phyloP scores from a whole-genome alignment of 2,329 filamentous ascomycete genomes.

The Blastomyces silverae region DNA sequence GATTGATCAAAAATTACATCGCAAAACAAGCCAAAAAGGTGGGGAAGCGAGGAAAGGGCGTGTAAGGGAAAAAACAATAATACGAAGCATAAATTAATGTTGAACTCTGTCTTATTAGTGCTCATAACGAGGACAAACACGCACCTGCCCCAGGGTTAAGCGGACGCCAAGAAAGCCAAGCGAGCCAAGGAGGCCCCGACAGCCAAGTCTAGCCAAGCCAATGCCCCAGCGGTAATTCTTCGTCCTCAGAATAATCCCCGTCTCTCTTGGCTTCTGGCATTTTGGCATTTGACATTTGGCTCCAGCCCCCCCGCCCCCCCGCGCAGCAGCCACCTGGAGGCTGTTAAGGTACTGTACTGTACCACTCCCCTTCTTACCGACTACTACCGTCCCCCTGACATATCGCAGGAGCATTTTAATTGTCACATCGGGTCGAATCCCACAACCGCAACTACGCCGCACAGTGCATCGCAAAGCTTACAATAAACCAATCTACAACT shows the following conservation, averaged over 20 bases:
- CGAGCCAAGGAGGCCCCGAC: slow-evolving; percentile 17
- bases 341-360: too few species aligned
- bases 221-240: background rate
- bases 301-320: background rate
- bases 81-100: background rate
- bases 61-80: background rate
- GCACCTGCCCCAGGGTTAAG: slow-evolving; percentile 12
- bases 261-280: background rate
- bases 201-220: slow-evolving; percentile 19
- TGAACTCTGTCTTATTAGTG: slow-evolving; percentile 13
- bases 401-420: background rate
- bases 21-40: background rate
- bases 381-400: background rate
- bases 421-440: background rate
- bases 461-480: background rate
- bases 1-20: too few species aligned
- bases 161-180: slow-evolving; percentile 13
- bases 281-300: background rate
- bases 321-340: too few species aligned
- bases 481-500: background rate
- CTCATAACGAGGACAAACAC: too few species aligned
- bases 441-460: background rate
- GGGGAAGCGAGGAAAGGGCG: background rate
- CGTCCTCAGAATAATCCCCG: background rate
- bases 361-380: background rate